Evolutionary conservation across 305 asterid genomes (phyloP), one percentile per base, ranked within the genome.

Genomic region (Ajuga reptans): DNA sequence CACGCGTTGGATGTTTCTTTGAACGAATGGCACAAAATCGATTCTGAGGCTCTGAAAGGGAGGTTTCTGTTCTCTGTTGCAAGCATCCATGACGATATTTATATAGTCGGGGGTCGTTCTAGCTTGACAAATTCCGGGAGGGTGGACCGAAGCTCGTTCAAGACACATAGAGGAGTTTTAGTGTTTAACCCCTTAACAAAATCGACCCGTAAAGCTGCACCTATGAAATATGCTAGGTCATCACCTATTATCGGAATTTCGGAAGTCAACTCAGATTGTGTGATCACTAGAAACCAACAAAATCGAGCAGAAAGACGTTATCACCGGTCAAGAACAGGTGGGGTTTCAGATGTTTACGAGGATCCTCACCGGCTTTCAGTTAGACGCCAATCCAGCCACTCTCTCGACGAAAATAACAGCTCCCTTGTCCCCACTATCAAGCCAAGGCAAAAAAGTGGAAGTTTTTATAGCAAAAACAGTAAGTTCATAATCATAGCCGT

Each of bases 361-460:
- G 98, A 92, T 80, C 98, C 98, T 70, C 98, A 92, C 72, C 80
- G 96, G 49, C 89, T 92, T 6, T 90, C 97, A 0, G 86, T 90
- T 12, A 75, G 97, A 72, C 94, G 97, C 18, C 96, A 86, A 37
- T 73, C 80, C 6, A 79, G 91, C 45, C 76, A 69, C 68, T 83
- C 91, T 5, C 72, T 46, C 0, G 95, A 91, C 24, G 98, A 83
- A 72, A 85, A 82, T 14, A 90, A 84, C 4, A 63, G 31, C 69
- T 77, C 88, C 11, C 43, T 68, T n/a, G 12, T 77, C 29, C 80
- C 86, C 50, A 77, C 43, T 16, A 31, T 16, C 64, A 85, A 79
- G 66, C 81, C 80, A 45, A 72, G 75, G 69, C 89, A 77, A 56
- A 89, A 77, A 66, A 54, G 64, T 1, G 87, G 68, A 66, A 73